Percentiles rank a stretch among this genome's conserved stretches.
These are phyloP conservation scores for Pleurotus ostreatus DNA, from an alignment of 768 basidiomycete species.

Conservation along the genomic window DNA sequence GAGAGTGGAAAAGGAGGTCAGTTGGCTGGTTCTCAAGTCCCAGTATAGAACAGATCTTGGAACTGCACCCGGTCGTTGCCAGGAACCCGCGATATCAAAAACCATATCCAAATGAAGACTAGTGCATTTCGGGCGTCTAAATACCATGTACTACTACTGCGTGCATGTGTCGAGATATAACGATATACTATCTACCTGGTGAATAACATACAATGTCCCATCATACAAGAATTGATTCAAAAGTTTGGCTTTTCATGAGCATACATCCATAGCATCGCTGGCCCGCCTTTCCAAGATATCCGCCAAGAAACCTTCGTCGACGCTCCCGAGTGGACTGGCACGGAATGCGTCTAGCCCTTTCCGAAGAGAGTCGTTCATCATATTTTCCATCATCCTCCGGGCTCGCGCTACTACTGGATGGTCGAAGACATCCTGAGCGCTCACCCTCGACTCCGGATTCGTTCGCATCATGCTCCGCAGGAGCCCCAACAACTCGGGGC, in stretches of 20 bases:
- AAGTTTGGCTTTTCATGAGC: conserved; percentile 21
- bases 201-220: conserved; percentile 9
- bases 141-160: background rate
- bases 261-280: conserved; percentile 34
- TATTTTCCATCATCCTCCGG: conserved; percentile 57
- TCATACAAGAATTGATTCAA: background rate
- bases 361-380: conserved; percentile 29
- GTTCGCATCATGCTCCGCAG: conserved; percentile 77
- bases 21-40: conserved; percentile 12
- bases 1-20: conserved; percentile 22
- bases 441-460: conserved; percentile 57
- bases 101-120: conserved; percentile 5
- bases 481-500: conserved; percentile 61
- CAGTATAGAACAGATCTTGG: background rate
- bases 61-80: conserved; percentile 20
- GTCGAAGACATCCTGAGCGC: conserved; percentile 48
- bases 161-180: background rate
- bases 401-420: conserved; percentile 66
- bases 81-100: conserved; percentile 19
- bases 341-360: conserved; percentile 41
- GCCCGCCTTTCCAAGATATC: conserved; percentile 44
- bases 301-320: conserved; percentile 58
- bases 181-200: conserved; percentile 8
- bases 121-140: conserved; percentile 1
- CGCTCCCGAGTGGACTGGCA: conserved; percentile 60